Percentiles rank a stretch among this genome's conserved stretches.
Conservation (phyloP, 192 early-diverging fungal species). For the Linnemannia exigua region DNA sequence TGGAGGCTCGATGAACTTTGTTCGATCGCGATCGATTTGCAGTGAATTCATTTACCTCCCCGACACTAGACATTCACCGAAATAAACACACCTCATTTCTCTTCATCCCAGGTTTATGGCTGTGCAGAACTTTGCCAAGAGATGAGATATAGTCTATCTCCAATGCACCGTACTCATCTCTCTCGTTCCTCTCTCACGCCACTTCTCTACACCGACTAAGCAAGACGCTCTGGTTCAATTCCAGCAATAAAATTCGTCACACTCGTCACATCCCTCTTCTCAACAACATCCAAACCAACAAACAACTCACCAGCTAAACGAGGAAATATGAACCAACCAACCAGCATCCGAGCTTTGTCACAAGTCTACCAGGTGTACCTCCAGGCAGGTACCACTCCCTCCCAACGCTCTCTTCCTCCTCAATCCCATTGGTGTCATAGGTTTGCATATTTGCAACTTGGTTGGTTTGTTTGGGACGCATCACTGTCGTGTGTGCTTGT, state of each 20-base stretch:
- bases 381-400: neutral
- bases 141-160: no score
- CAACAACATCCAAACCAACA: neutral
- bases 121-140: no score
- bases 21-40: neutral
- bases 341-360: neutral
- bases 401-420: no score
- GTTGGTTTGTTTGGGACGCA: neutral
- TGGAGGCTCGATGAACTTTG: neutral
- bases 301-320: neutral
- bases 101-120: no score
- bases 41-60: neutral
- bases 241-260: no score
- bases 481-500: neutral
- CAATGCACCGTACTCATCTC: no score
- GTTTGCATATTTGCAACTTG: neutral
- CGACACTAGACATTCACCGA: neutral
- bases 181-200: no score
- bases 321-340: neutral
- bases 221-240: no score
- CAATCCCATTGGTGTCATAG: neutral
- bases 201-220: no score
- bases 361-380: neutral
- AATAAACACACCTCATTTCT: neutral
- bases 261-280: neutral